Evolutionary conservation across 371 early-diverging fungal genomes (phyloP), one percentile per base, ranked within the genome.

Genomic region (Sporodiniella umbellata): DNA sequence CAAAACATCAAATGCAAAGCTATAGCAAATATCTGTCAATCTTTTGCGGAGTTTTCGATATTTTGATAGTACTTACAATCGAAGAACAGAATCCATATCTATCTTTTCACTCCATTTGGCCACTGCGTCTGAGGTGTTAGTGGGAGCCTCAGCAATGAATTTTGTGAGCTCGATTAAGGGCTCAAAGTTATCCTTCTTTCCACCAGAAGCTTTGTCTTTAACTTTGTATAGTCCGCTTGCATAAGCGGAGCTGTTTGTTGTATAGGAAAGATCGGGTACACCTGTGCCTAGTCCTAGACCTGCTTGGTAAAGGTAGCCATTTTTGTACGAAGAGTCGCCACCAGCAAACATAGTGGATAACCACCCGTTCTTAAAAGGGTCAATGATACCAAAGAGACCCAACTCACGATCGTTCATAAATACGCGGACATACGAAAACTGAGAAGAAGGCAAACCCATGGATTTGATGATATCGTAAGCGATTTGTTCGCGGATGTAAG

Each of bases 311-410:
- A 72, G 33, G 10, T 28, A 45, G 12, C 68, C 69, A 21, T 66
- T 55, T 14, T 60, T 35, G 30, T 58, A 58, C 8, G 53, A 8
- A 10, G 60, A 33, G 4, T 45, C 35, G 14, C 69, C 69, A 15
- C 56, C 51, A 26, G 50, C 45, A 26, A 72, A 72, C 18, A 66
- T 64, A 19, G 60, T 66, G 22, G 51, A 22, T 0, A 66, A 15
- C 72, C 72, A 72, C 8, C 61, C 51, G 12, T 66, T 50, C 17
- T 66, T 54, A 43, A 53, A 60, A 8, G 35, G 42, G 31, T 72
- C 72, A 33, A 66, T 49, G 18, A 72, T 33, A 3, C 60, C 57
- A 58, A 61, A 72, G 8, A 72, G 35, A 17, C 72, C 72, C 45
- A 55, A 45, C 2, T 58, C 56, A 10, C 60, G 45, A 39, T 66